Evolutionary conservation across 2,329 filamentous ascomycete species (phyloP).

Genomic region (Cordyceps fumosorosea): DNA sequence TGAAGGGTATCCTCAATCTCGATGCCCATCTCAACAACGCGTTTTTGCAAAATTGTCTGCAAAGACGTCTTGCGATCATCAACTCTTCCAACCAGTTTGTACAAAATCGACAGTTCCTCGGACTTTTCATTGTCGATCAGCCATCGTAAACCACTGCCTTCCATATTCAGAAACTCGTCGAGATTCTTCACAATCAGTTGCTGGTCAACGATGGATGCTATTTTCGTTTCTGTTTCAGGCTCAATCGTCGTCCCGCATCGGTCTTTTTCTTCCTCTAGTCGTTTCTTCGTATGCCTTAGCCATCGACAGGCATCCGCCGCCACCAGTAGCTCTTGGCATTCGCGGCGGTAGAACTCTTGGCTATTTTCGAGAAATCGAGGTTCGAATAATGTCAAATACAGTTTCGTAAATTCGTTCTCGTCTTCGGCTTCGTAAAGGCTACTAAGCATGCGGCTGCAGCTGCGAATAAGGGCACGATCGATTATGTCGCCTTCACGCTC

Average conservation of each 20-base stretch:
- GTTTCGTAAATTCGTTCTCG: slow-evolving; percentile 69
- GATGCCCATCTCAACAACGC: slow-evolving; percentile 71
- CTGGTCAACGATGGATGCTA: slow-evolving; percentile 70
- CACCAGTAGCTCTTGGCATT: slow-evolving; percentile 68
- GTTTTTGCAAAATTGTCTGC: slow-evolving; percentile 62
- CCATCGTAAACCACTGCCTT: slow-evolving; percentile 72
- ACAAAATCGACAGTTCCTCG: slow-evolving; percentile 74
- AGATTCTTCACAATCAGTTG: slow-evolving; percentile 75
- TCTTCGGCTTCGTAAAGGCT: slow-evolving; percentile 74
- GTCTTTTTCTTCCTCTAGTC: slow-evolving; percentile 73
- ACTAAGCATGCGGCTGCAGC: slow-evolving; percentile 85
- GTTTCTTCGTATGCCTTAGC: slow-evolving; percentile 66
- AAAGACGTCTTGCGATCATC: slow-evolving; percentile 67
- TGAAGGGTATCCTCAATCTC: slow-evolving; percentile 70
- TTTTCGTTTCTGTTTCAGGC: slow-evolving; percentile 62
- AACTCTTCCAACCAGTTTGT: slow-evolving; percentile 69
- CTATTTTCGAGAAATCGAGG: slow-evolving; percentile 67
- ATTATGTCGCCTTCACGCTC: slow-evolving; percentile 87
- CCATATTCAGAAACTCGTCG: slow-evolving; percentile 74
- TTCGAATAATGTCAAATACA: slow-evolving; percentile 83
- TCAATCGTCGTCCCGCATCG: slow-evolving; percentile 80
- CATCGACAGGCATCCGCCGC: slow-evolving; percentile 78
- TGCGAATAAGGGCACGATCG: slow-evolving; percentile 73
- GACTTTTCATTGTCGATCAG: slow-evolving; percentile 90
- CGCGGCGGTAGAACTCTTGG: slow-evolving; percentile 63